Percentiles rank a stretch among this genome's conserved stretches.
Evolutionary conservation across 257 asterid genomes (phyloP).

Genomic region (Przewalskia tangutica): DNA sequence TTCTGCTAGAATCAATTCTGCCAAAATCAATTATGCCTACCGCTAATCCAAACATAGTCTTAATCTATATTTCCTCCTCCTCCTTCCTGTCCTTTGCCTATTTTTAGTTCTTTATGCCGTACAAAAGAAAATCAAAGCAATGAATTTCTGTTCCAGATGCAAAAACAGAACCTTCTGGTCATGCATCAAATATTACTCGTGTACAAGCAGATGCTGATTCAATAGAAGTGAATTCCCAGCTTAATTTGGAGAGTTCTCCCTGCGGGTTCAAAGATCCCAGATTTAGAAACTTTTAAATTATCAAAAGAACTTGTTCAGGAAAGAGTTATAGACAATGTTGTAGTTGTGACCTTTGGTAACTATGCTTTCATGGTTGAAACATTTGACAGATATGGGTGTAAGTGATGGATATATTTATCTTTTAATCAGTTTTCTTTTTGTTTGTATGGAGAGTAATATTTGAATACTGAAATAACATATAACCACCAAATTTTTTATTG

Average conservation of each 20-base stretch:
- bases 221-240: slow-evolving; percentile 15
- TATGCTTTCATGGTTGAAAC: slow-evolving; percentile 96
- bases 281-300: slow-evolving; percentile 53
- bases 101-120: background rate
- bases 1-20: no score
- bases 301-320: slow-evolving; percentile 70
- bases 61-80: background rate
- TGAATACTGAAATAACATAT: slow-evolving; percentile 4
- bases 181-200: slow-evolving; percentile 31
- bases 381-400: slow-evolving; percentile 78
- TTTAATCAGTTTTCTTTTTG: background rate
- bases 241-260: slow-evolving; percentile 65
- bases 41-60: no score
- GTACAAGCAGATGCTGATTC: slow-evolving; percentile 13
- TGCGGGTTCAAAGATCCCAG: slow-evolving; percentile 83
- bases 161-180: slow-evolving; percentile 26
- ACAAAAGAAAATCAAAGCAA: background rate
- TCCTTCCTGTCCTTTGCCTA: background rate
- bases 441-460: background rate
- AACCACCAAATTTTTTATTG: background rate
- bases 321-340: slow-evolving; percentile 65
- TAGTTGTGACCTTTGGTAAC: slow-evolving; percentile 88
- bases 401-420: slow-evolving; percentile 19
- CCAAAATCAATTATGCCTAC: no score
- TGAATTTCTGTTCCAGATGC: slow-evolving; percentile 1